Conservation (phyloP, 768 basidiomycete genomes). For the Megacollybia marginata region DNA sequence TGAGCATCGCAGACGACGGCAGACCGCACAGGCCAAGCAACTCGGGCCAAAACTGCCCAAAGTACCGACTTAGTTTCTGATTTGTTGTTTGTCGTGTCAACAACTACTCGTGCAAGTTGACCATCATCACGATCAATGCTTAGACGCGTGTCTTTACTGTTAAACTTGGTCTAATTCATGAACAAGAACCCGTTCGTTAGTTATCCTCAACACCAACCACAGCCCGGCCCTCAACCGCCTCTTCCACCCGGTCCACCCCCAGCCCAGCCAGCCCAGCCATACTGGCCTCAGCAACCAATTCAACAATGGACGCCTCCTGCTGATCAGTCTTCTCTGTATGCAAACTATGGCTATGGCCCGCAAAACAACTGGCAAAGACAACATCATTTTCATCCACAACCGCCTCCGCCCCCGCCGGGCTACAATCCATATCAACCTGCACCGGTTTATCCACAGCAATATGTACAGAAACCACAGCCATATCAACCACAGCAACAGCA, state of each 20-base stretch:
- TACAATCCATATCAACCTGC: conserved; percentile 76
- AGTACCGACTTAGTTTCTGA: conserved; percentile 28
- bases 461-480: conserved; percentile 31
- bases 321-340: conserved; percentile 81
- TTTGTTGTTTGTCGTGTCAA: neutral
- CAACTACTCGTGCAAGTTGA: neutral
- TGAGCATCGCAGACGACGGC: conserved; percentile 67
- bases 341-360: conserved; percentile 86
- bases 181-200: conserved; percentile 83
- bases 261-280: conserved; percentile 56
- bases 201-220: conserved; percentile 42
- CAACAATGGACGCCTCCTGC: conserved; percentile 70
- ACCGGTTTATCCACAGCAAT: conserved; percentile 57
- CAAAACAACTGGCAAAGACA: conserved; percentile 57
- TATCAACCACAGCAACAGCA: conserved; percentile 48
- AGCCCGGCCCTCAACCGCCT: conserved; percentile 62
- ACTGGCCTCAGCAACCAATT: conserved; percentile 54
- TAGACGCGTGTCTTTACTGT: neutral
- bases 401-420: conserved; percentile 49
- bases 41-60: conserved; percentile 67
- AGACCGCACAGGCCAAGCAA: conserved; percentile 58
- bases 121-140: neutral
- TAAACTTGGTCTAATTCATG: conserved; percentile 31
- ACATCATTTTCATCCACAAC: conserved; percentile 44
- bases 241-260: conserved; percentile 77